Evolutionary conservation across 345 rosid genomes (phyloP).

Genomic region (Eucalyptus erythrocorys): DNA sequence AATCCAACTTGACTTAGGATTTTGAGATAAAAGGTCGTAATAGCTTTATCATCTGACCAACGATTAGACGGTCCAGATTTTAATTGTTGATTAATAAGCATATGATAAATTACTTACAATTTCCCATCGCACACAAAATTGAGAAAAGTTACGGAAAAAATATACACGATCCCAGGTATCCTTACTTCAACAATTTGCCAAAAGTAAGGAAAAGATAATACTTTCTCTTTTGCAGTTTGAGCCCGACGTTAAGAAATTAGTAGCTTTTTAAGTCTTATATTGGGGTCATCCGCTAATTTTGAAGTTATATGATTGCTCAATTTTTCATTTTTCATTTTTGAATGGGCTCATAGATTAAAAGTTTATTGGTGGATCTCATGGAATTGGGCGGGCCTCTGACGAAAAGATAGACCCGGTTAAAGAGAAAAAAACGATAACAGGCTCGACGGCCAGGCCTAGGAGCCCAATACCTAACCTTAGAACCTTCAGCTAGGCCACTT

Average conservation of each 20-base stretch:
- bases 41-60: not conserved
- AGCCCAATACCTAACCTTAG: not conserved
- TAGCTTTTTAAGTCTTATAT: not conserved
- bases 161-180: fast-evolving
- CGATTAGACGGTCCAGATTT: no score
- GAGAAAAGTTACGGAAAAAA: not conserved
- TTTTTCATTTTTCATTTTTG: not conserved
- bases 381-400: not conserved
- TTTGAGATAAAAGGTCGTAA: not conserved
- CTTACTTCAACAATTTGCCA: not conserved
- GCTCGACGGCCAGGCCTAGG: not conserved
- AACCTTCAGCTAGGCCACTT: not conserved
- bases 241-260: not conserved
- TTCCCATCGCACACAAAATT: not conserved
- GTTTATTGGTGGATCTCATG: not conserved
- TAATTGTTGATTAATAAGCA: no score
- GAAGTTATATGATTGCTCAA: not conserved
- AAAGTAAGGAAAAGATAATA: not conserved
- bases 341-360: not conserved
- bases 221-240: not conserved
- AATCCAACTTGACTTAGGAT: fast-evolving
- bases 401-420: not conserved
- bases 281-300: not conserved
- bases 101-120: no score
- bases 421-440: not conserved